These are phyloP conservation scores for Paspalum notatum DNA, from an alignment of 176 grass and related monocot species.

Conservation along the genomic window DNA sequence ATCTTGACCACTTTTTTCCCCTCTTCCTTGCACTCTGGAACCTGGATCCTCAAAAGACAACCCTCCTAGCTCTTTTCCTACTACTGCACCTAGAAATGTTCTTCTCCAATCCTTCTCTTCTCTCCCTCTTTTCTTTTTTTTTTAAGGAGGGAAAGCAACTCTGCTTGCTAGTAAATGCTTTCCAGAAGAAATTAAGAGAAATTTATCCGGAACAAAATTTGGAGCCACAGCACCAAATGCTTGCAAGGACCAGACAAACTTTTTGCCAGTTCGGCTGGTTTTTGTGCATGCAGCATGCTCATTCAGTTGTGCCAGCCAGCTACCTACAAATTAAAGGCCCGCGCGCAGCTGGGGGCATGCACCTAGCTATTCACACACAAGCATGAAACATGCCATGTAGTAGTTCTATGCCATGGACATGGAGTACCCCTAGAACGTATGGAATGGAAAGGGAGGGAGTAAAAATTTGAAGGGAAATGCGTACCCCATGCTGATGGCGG, in stretches of 20 bases:
- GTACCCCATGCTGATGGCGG: slow-evolving; percentile 96
- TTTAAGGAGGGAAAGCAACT: no score
- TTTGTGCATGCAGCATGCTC: not conserved
- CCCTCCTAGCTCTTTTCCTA: not conserved
- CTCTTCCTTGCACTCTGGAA: slow-evolving; percentile 7
- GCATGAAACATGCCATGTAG: not conserved
- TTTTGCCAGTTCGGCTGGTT: not conserved
- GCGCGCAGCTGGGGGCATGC: not conserved
- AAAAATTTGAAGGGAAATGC: no score
- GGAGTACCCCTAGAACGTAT: no score
- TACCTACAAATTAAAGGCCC: not conserved
- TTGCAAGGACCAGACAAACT: not conserved
- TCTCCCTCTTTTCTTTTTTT: no score
- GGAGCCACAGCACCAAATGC: not conserved
- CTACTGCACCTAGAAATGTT: not conserved
- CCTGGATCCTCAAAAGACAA: slow-evolving; percentile 17
- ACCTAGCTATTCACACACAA: not conserved
- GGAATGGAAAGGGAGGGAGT: no score
- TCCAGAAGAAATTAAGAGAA: not conserved
- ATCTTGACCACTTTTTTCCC: not conserved
- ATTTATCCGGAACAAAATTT: not conserved
- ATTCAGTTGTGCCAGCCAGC: not conserved
- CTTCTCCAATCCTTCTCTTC: not conserved
- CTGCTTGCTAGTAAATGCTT: not conserved
- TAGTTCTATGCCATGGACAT: no score